Base-by-base conservation (phyloP, 2,329 filamentous ascomycete genomes). In the Fusarium coffeatum region DNA sequence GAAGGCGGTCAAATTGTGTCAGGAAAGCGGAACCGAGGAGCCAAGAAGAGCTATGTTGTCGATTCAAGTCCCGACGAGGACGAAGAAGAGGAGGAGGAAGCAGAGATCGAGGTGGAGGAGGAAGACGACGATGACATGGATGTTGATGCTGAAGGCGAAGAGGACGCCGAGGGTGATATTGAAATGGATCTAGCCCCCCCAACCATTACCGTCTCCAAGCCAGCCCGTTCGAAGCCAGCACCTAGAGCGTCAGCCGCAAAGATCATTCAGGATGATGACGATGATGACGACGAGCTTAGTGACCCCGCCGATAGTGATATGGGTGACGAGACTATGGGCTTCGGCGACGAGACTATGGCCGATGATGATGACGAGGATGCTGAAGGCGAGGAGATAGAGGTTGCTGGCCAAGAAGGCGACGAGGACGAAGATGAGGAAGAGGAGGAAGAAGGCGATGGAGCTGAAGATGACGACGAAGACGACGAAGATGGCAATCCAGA, bases 21-120 rank as follows among this genome's bases (percentile, higher is more conserved):
- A 27, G 83, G 84, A 40, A 86, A 85, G 72, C 82, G 87, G 50
- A 87, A 85, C 61, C 83, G 86, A 11, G 85, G 84, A 8, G 83
- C 82, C 20, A 87, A 87, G 78, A 89, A 88, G 79, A 88, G 83
- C 70, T 89, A 89, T 57, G 85, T 88, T 37, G 85, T 89, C 25
- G 87, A 88, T 66, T 87, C 85, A 40, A 84, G 83, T 56, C 82
- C 81, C 40, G 82, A 83, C n/a, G 82, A 83, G 25, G 82, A 83
- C 5, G 83, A 83, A 3, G 81, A 82, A 11, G 81, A 81, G 11
- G 79, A 81, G 11, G 79, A 76, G 13, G 77, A 79, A 27, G 74
- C 76, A 16, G 77, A 80, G 20, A 77, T 79, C 20, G 81, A 80
- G 28, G 81, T 81, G 4, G 82, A 80, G 5, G 83, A 81, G 11